A percentile compares a stretch with the other conserved stretches of the same genome.
phyloP scores from a whole-genome alignment of 352 stramenopile genomes.

The Blastocystis sp. region DNA sequence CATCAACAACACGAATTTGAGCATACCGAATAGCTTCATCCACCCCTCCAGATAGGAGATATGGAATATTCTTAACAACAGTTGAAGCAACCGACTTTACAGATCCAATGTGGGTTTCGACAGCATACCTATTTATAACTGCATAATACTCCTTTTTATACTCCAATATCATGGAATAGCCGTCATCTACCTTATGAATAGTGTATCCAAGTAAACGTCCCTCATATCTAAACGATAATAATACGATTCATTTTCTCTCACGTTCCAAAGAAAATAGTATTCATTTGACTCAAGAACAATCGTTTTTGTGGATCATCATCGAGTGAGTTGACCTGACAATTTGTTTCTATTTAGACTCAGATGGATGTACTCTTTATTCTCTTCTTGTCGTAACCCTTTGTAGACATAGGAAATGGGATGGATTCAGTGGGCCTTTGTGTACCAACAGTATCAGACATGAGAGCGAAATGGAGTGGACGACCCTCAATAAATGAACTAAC shows the following conservation, averaged over 20 bases:
- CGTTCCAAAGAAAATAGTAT: conserved; percentile 58
- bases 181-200: conserved; percentile 1
- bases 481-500: no score
- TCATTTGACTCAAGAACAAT: conserved; percentile 12
- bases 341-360: no score
- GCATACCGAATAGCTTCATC: conserved; percentile 57
- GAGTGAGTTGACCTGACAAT: no score
- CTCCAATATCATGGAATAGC: conserved; percentile 5
- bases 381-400: no score
- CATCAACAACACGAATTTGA: not conserved
- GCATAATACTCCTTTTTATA: not conserved
- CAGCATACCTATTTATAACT: conserved; percentile 42
- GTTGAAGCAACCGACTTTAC: not conserved
- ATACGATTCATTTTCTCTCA: not conserved
- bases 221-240: conserved; percentile 35
- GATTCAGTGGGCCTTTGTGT: no score
- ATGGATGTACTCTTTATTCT: no score
- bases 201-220: conserved; percentile 42
- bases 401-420: no score
- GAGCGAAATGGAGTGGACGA: no score
- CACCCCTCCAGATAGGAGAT: conserved; percentile 40
- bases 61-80: conserved; percentile 22
- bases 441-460: no score
- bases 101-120: conserved; percentile 56
- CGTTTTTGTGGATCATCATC: not conserved